phyloP scores from a whole-genome alignment of 2,329 filamentous ascomycete species.

The Microdochium bolleyi region DNA sequence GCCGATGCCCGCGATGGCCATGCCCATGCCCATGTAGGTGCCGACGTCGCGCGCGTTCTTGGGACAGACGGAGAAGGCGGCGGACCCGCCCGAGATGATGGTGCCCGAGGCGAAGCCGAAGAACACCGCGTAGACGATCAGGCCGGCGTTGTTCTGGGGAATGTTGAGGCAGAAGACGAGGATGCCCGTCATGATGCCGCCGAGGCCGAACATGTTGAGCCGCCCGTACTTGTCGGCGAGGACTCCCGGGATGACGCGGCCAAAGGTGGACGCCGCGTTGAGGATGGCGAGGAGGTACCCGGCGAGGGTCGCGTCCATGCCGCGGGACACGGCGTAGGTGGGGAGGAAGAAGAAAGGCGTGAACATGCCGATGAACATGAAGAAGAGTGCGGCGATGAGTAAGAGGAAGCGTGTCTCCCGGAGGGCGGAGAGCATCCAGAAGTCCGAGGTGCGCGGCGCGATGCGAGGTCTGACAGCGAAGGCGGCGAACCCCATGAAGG shows the following conservation, averaged over 20 bases:
- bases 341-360: constrained; percentile 53
- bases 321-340: constrained; percentile 46
- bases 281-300: constrained; percentile 63
- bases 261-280: constrained; percentile 53
- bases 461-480: constrained; percentile 23
- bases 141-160: constrained; percentile 15
- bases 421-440: constrained; percentile 32
- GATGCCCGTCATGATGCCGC: constrained; percentile 19
- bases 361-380: constrained; percentile 37
- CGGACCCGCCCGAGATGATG: constrained; percentile 34
- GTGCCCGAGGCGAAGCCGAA: constrained; percentile 34
- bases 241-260: constrained; percentile 50
- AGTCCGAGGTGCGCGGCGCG: constrained; percentile 22
- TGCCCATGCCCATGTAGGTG: constrained; percentile 45
- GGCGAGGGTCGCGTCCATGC: constrained; percentile 47
- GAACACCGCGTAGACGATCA: constrained; percentile 27
- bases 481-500: constrained; percentile 29
- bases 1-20: constrained; percentile 32
- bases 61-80: constrained; percentile 30
- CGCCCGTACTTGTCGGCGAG: constrained; percentile 50
- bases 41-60: constrained; percentile 44
- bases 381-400: constrained; percentile 23
- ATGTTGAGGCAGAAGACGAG: constrained; percentile 28
- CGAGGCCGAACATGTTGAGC: constrained; percentile 35
- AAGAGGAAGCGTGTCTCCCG: constrained; percentile 17